Evolutionary conservation across 1,139 yeast species (phyloP), one percentile per base, ranked within the genome.

Genomic region (Casaregolazyma lundiana): DNA sequence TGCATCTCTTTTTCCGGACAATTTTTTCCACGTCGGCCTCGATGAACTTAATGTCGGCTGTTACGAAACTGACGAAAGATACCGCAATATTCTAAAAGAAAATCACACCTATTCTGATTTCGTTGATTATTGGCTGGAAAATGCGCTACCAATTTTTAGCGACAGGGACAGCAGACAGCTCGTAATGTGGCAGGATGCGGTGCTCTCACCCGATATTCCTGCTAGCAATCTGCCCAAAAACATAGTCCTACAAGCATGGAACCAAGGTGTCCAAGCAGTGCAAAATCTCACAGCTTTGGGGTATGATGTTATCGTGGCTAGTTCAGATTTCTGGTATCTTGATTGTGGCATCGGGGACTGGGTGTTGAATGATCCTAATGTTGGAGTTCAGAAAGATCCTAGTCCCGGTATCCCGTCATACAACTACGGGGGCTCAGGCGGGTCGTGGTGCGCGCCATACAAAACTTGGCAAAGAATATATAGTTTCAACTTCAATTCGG

Each of bases 381-480:
- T 68, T 49, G 38, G 43, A 18, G 58, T 45, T 9, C 58, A 54
- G 34, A 15, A 20, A 2, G 50, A 55, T 36, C 53, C 61, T 7
- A 66, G 63, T 43, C 54, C 51, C 1, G 52, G 54, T 3, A 52
- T 45, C 1, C 62, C 64, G 43, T 63, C 53, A 1, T 68, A 67
- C 54, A 67, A 68, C 53, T 50, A 52, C n/a, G 67, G 67, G 11
- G 59, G 59, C 7, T 44, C 46, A 34, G 74, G 69, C 6, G 75
- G 74, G 3, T 66, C 73, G 13, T 72, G 74, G 72, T 73, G 78
- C 58, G 71, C 65, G 18, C 76, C 76, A 1, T 72, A 72, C 58
- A 73, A 72, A 52, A 66, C 74, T 7, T 72, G 74, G 75, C 77
- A 73, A 56, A 58, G 72, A 41, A 71, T 74, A 26, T 72, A 72